Base-by-base conservation (phyloP, 2,329 filamentous ascomycete genomes). In the Cytospora chrysosperma region DNA sequence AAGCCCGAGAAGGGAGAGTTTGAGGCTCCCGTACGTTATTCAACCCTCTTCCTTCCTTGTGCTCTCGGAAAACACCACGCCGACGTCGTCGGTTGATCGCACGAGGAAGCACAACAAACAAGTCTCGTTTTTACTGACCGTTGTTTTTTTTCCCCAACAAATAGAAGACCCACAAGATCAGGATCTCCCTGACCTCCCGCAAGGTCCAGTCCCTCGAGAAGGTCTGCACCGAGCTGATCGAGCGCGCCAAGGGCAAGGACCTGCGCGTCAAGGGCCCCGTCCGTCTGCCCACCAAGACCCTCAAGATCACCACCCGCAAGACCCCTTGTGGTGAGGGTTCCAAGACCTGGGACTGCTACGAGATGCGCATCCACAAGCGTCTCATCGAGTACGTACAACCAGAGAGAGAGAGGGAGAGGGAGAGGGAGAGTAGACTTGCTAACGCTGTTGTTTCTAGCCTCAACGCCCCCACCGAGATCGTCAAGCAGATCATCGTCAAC, bases 291-390 rank as follows among this genome's bases (percentile, higher is more conserved):
- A 97, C 93, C 85, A 97, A 97, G 90, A 92, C 88, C 79, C 88
- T 98, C 76, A 92, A 95, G 87, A 88, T 97, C 86, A 92, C 91
- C 79, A 97, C 95, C 86, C 91, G 95, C 78, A 99, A 99, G 91
- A 98, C 95, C 71, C 95, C 95, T 80, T 95, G 91, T 84, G 95
- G 95, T 91, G 95, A 99, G 88, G 95, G 95, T 84, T 96, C 91
- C 82, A 99, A 99, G 92, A 99, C 95, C 78, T 99, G 95, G 95
- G 95, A 98, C 81, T 89, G 86, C 81, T 99, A 86, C 82, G 94
- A 99, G 90, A 96, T 99, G 93, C 90, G 94, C 84, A 96, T 97
- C 80, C 93, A 97, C 88, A 97, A 97, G 90, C 91, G 93, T 74
- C 86, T 97, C 77, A 97, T 97, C 78, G 93, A 97, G 88, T 91